A percentile compares a stretch with the other conserved stretches of the same genome.
Conservation (phyloP, 1,284 basidiomycete genomes). For the Hypsizygus ulmarius region DNA sequence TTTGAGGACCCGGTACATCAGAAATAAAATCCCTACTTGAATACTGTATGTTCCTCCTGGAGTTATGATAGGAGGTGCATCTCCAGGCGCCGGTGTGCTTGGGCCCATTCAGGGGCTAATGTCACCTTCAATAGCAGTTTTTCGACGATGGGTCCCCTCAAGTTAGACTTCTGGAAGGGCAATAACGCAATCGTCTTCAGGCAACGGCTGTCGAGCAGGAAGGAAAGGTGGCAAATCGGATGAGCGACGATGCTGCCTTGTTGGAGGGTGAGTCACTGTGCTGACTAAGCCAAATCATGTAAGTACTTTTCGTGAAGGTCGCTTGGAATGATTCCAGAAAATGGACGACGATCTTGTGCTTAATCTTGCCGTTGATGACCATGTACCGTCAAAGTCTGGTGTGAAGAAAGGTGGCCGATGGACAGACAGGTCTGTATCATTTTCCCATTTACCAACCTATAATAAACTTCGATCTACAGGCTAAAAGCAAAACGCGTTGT, state of each 20-base stretch:
- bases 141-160: not conserved
- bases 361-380: slow-evolving; percentile 54
- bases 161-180: not conserved
- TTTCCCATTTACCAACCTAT: slow-evolving; percentile 15
- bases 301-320: not conserved
- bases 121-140: not conserved
- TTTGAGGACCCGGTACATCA: slow-evolving; percentile 21
- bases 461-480: slow-evolving; percentile 33
- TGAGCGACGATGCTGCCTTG: slow-evolving; percentile 5
- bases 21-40: slow-evolving; percentile 47
- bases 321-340: not conserved
- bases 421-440: slow-evolving; percentile 70
- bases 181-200: not conserved
- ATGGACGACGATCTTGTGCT: slow-evolving; percentile 74
- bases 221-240: not conserved
- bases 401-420: slow-evolving; percentile 75
- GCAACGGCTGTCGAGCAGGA: not conserved
- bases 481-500: slow-evolving; percentile 66
- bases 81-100: slow-evolving; percentile 29
- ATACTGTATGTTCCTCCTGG: slow-evolving; percentile 74
- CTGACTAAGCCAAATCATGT: slow-evolving; percentile 20
- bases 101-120: slow-evolving; percentile 31
- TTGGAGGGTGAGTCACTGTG: slow-evolving; percentile 13
- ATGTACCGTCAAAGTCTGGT: slow-evolving; percentile 26
- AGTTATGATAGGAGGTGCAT: slow-evolving; percentile 62